These are phyloP conservation scores for Barnettozyma pratensis DNA, from an alignment of 805 yeast species.

Conservation along the genomic window DNA sequence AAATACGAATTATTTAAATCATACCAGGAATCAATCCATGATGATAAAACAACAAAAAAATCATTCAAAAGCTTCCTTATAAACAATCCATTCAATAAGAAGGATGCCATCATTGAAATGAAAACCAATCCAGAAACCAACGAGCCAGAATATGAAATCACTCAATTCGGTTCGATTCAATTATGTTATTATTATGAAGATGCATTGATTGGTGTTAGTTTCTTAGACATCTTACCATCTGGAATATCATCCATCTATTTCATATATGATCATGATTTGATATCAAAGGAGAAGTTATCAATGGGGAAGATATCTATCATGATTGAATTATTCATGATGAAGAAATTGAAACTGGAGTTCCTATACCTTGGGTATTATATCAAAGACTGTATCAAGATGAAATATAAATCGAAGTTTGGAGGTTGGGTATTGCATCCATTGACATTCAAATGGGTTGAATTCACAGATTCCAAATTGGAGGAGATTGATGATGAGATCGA, in stretches of 20 bases:
- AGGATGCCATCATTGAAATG: slow-evolving; percentile 4
- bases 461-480: not conserved
- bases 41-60: slow-evolving; percentile 39
- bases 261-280: slow-evolving; percentile 70
- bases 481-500: slow-evolving; percentile 1
- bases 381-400: slow-evolving; percentile 77
- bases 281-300: slow-evolving; percentile 1
- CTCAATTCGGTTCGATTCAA: slow-evolving; percentile 59
- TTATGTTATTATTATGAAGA: slow-evolving; percentile 68
- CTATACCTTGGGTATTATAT: slow-evolving; percentile 81
- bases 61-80: slow-evolving; percentile 68
- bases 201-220: slow-evolving; percentile 66
- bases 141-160: slow-evolving; percentile 10
- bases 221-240: slow-evolving; percentile 69
- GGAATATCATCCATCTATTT: slow-evolving; percentile 82
- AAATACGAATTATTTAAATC: slow-evolving; percentile 59
- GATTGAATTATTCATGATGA: slow-evolving; percentile 56
- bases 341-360: slow-evolving; percentile 37
- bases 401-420: slow-evolving; percentile 72
- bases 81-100: slow-evolving; percentile 49
- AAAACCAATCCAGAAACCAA: not conserved
- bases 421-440: slow-evolving; percentile 63
- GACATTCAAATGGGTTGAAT: slow-evolving; percentile 7
- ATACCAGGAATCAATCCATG: slow-evolving; percentile 75
- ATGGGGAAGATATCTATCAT: slow-evolving; percentile 72